Evolutionary conservation across 2,329 filamentous ascomycete genomes (phyloP).

Genomic region (Alternaria sp.): DNA sequence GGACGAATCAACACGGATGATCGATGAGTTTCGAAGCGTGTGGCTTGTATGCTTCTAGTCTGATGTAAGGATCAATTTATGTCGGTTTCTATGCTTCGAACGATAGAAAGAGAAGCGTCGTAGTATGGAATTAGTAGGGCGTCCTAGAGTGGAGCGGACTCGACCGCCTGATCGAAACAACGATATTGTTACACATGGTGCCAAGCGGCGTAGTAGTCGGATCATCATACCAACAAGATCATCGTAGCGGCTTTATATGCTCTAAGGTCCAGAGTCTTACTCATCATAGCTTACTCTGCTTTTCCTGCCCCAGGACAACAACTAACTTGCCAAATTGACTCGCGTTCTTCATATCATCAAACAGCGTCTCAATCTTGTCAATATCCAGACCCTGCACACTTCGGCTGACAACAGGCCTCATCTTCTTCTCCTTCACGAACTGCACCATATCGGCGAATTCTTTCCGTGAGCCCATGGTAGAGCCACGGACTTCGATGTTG

Average conservation of each 20-base stretch:
- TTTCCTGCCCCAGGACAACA: conserved; percentile 57
- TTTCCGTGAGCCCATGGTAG: conserved; percentile 88
- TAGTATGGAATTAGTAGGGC: too few relatives aligned
- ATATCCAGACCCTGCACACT: conserved; percentile 77
- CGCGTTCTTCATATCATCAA: conserved; percentile 86
- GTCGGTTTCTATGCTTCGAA: background rate
- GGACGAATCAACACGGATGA: background rate
- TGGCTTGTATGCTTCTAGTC: background rate
- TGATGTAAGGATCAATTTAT: background rate
- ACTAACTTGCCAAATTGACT: conserved; percentile 94
- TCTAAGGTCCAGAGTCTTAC: background rate
- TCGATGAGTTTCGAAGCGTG: background rate
- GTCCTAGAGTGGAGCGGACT: too few relatives aligned
- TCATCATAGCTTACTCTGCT: conserved; percentile 39
- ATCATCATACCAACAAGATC: background rate
- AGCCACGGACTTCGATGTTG: conserved; percentile 86
- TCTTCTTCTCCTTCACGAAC: conserved; percentile 77
- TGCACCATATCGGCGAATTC: conserved; percentile 92
- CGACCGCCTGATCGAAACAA: too few relatives aligned
- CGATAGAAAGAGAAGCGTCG: too few relatives aligned
- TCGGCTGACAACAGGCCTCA: conserved; percentile 80
- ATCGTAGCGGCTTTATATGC: background rate
- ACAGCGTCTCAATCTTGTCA: conserved; percentile 80
- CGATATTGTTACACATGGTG: too few relatives aligned
- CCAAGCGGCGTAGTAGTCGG: too few relatives aligned